phyloP scores from a whole-genome alignment of 2,329 filamentous ascomycete genomes.

The Graphilbum sp. region DNA sequence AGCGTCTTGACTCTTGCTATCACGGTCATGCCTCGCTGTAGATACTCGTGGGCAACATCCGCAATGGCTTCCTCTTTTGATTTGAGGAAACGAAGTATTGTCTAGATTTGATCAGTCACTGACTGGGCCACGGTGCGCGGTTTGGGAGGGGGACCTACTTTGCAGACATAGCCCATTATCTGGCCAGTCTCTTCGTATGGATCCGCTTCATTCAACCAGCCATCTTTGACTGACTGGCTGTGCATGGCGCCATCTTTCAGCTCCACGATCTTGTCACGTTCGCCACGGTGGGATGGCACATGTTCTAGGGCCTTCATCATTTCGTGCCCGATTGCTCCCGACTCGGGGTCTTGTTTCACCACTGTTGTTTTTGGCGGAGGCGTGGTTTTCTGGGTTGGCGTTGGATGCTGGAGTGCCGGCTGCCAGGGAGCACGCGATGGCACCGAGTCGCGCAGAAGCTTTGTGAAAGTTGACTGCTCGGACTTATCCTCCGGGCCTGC shows the following conservation, averaged over 20 bases:
- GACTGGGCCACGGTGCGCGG: background rate
- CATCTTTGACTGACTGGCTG: background rate
- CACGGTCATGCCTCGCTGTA: conserved; percentile 5
- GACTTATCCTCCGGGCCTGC: too few species aligned
- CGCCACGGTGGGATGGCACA: background rate
- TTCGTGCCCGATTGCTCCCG: too few species aligned
- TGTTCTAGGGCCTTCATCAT: background rate
- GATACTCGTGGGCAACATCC: conserved; percentile 8
- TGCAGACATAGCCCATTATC: conserved; percentile 10
- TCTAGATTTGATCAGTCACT: conserved; percentile 1
- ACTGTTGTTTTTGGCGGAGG: too few species aligned
- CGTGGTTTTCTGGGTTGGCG: too few species aligned
- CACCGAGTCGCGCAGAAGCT: too few species aligned
- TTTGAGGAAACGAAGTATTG: conserved; percentile 8
- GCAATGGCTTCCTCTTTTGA: conserved; percentile 9
- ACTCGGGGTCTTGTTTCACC: too few species aligned
- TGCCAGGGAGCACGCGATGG: too few species aligned
- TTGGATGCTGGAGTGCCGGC: too few species aligned
- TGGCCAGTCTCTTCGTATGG: conserved; percentile 8
- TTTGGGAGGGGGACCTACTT: conserved; percentile 1
- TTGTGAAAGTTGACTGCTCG: too few species aligned
- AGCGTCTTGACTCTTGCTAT: conserved; percentile 1
- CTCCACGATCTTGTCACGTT: background rate
- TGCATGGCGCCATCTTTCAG: background rate
- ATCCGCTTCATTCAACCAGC: conserved; percentile 7